Evolutionary conservation across 2,329 filamentous ascomycete genomes (phyloP).

Genomic region (Helicocarpus griseus): DNA sequence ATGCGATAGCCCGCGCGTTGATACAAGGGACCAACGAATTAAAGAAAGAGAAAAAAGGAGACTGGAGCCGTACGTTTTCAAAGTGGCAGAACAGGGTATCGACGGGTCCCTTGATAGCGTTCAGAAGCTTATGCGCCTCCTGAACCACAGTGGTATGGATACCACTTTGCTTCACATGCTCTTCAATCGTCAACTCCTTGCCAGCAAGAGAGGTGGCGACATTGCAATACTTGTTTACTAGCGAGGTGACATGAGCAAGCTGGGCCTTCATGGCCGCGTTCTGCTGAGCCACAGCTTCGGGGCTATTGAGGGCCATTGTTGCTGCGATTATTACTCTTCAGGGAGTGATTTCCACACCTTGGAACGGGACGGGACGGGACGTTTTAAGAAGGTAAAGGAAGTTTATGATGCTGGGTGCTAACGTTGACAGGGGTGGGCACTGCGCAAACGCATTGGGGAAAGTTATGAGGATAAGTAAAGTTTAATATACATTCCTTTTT

Average conservation of each 20-base stretch:
- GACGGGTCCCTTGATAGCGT: constrained; percentile 13
- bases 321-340: too few species aligned
- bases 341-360: too few species aligned
- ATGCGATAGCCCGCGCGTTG: too few species aligned
- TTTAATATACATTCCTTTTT: too few species aligned
- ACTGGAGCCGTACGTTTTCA: constrained; percentile 11
- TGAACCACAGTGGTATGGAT: constrained; percentile 1
- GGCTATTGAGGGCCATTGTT: background rate
- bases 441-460: too few species aligned
- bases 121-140: constrained; percentile 11
- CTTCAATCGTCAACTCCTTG: background rate
- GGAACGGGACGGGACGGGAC: background rate
- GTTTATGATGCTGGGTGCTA: too few species aligned
- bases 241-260: constrained; percentile 10
- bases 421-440: too few species aligned
- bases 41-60: background rate
- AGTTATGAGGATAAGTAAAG: too few species aligned
- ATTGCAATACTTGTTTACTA: constrained; percentile 10
- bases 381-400: too few species aligned
- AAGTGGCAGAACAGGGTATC: constrained; percentile 14
- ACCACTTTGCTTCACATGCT: background rate
- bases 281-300: constrained; percentile 10
- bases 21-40: too few species aligned
- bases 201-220: constrained; percentile 8
- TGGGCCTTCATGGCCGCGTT: constrained; percentile 11